Evolutionary conservation across 805 yeast species (phyloP).

Genomic region (Pichia nanzhaoensis): DNA sequence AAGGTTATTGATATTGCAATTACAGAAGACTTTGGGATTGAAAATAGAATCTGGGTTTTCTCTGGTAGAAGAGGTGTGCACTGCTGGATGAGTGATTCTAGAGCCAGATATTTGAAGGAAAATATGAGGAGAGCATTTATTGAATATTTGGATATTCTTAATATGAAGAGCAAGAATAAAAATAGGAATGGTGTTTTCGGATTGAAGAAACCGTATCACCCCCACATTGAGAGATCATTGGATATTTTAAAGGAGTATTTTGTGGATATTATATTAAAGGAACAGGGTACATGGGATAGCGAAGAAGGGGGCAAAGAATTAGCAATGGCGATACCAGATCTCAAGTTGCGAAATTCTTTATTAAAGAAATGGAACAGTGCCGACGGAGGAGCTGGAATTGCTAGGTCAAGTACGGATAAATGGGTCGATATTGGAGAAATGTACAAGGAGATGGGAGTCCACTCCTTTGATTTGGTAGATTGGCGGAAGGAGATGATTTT

Average conservation of each 20-base stretch:
- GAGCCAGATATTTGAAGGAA: conserved; percentile 75
- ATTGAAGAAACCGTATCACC: conserved; percentile 79
- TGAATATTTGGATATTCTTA: conserved; percentile 74
- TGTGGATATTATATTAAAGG: conserved; percentile 56
- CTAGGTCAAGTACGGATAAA: conserved; percentile 51
- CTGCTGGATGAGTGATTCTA: conserved; percentile 90
- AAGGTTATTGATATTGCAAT: conserved; percentile 65
- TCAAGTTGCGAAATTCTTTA: conserved; percentile 45
- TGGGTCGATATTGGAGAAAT: conserved; percentile 70
- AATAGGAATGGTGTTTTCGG: conserved; percentile 41
- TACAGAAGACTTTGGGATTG: conserved; percentile 83
- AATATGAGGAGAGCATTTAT: conserved; percentile 68
- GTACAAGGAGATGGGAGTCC: conserved; percentile 34
- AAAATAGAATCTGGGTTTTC: conserved; percentile 86
- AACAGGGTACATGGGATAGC: conserved; percentile 82
- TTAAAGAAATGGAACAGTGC: conserved; percentile 56
- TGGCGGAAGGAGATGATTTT: conserved; percentile 75
- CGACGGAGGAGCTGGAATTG: no score
- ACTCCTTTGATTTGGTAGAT: conserved; percentile 45
- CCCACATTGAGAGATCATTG: conserved; percentile 72
- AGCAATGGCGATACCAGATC: conserved; percentile 57
- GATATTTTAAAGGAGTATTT: conserved; percentile 60
- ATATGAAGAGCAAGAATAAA: conserved; percentile 41
- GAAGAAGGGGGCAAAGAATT: conserved; percentile 50
- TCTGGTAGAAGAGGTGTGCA: conserved; percentile 99